Evolutionary conservation across 306 rosid species (phyloP), one percentile per base, ranked within the genome.

Genomic region (Cicer chorassanicum): DNA sequence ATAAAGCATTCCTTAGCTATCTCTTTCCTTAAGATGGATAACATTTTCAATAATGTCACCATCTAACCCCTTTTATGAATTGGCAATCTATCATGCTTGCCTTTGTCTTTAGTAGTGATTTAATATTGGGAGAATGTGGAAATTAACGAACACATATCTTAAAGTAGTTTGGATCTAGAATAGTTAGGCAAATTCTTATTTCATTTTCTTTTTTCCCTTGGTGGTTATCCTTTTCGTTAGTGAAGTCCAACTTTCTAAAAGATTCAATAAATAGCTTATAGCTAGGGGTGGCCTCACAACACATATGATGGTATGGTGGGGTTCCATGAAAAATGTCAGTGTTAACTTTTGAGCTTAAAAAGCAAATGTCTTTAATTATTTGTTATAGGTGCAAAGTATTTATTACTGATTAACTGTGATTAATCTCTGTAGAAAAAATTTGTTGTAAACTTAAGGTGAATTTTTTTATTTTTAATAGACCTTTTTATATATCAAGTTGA

Each of bases 11-110:
- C 57, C 70, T 21, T 48, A 38, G 74, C 53, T 65, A 41, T 18
- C 67, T 65, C 18, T 68, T 68, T 73, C 50, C 64, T 51, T 49
- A 6, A 76, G 76, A 81, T 73, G 78, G 85, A 84, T 79, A 83
- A 68, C 67, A 73, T 74, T 85, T 81, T 77, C 72, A 74, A 65
- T 49, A 49, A n/a, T 74, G 89, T 86, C 96, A 75, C 86, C 54
- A 77, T 88, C 92, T 70, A 38, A 72, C 75, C 59, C 77, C 83
- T 83, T 83, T 82, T 78, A 66, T 60, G 65, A 64, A 67, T 24
- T 81, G 6, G 41, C 40, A 70, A 64, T 59, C 65, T 78, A 42
- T 76, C 65, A 76, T 55, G 45, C 70, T 67, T 76, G 51, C 41
- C 53, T 76, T 76, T 79, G 77, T 82, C 84, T 72, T 49, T 78